Evolutionary conservation across 495 filamentous ascomycete species (phyloP), one percentile per base, ranked within the genome.

Genomic region (Neurospora sp.): DNA sequence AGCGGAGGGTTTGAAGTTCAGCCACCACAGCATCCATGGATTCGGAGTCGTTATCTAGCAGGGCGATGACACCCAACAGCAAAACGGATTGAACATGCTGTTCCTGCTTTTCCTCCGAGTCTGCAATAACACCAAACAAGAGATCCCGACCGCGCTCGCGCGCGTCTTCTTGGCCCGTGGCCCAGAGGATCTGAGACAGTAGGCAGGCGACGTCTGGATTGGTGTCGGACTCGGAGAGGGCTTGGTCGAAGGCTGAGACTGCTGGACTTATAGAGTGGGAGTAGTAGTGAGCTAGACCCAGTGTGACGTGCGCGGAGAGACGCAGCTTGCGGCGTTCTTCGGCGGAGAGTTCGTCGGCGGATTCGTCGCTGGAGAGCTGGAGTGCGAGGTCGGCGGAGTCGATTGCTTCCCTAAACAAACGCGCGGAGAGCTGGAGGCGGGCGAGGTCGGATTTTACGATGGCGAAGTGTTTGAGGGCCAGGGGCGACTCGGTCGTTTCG

Each of bases 131-230:
- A 16, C 90, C 89, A 76, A 97, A 93, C 27, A 98, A 82, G 73
- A 96, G 88, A 69, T 96, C 89, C 6, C 92, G 87, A 14, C 95
- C 93, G 72, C 93, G 88, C 54, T 86, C 87, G 48, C 90, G 86
- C 69, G 94, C 92, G 14, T 92, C 89, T 9, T 91, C 89, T 2
- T 89, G 90, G 35, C 93, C 94, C 78, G 92, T 94, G 4, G 93
- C 94, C 94, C 95, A 99, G 7, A 98, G 86, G 4, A 98, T 90
- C 78, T 98, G 92, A 3, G 94, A 91, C 10, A 98, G 86, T 18
- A 97, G 86, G 78, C 94, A 97, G 18, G 94, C 90, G 5, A 95
- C 91, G 80, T 99, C 93, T 3, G 95, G 92, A 0, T 66, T 66
- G 6, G 54, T 66, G 12, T 66, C 14, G 71, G 92, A 92, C 82